phyloP scores from a whole-genome alignment of 306 rosid genomes.

The Glycyrrhiza uralensis region DNA sequence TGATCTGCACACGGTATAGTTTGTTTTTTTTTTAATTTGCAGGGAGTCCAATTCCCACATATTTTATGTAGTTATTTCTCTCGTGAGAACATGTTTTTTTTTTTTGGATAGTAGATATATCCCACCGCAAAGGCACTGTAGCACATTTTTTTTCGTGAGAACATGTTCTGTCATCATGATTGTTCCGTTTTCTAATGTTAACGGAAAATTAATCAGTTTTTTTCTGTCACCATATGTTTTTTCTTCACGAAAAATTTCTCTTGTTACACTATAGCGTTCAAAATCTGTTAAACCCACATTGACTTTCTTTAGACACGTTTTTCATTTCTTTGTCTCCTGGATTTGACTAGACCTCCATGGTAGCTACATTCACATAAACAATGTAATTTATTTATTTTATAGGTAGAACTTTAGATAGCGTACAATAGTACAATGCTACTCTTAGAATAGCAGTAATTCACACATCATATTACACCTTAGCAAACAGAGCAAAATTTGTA shows the following conservation, averaged over 20 bases:
- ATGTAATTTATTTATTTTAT: not conserved
- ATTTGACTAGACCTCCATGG: not conserved
- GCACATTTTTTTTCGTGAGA: too few species aligned
- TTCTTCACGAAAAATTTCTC: not conserved
- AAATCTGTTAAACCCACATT: not conserved
- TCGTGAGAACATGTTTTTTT: not conserved
- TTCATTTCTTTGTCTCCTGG: not conserved
- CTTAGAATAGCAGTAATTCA: too few species aligned
- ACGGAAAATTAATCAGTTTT: too few species aligned
- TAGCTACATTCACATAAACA: not conserved
- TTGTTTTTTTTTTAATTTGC: too few species aligned
- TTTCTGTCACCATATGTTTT: not conserved
- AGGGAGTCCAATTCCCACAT: too few species aligned
- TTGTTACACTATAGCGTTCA: not conserved
- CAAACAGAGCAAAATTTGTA: too few species aligned
- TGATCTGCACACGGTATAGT: too few species aligned
- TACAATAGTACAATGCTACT: too few species aligned
- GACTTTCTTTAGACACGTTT: not conserved
- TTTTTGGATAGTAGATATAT: too few species aligned
- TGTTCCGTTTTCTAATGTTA: not conserved
- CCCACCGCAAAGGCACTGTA: too few species aligned
- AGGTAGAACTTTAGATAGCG: not conserved
- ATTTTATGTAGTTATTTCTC: not conserved
- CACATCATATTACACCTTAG: too few species aligned
- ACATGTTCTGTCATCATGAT: not conserved